Evolutionary conservation across 805 yeast species (phyloP), one percentile per base, ranked within the genome.

Genomic region (Cyberlindnera xylosilytica): DNA sequence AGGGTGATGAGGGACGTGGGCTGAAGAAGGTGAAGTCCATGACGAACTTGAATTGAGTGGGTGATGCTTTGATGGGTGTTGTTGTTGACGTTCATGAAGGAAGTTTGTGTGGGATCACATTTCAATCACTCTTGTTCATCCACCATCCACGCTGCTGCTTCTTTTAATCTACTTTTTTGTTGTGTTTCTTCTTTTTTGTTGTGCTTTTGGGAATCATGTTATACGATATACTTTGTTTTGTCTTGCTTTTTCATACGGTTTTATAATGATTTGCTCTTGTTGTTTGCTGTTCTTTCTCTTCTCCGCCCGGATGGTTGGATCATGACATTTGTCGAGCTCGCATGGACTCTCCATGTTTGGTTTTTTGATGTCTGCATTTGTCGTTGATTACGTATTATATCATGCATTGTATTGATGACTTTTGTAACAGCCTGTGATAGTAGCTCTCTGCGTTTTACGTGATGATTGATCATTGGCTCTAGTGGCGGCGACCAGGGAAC

Each of bases 21-120:
- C 12, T 45, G 36, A 45, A 45, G 34, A 45, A 42, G 34, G 28
- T 30, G 23, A 45, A 42, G 39, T 29, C 35, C 22, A 20, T 18
- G 33, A 15, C 33, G 29, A 31, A 35, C 20, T 32, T 45, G 39
- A 36, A 22, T 16, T 34, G 24, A 22, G 7, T 22, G 7, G 7
- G 24, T 7, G 24, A 22, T 8, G 7, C 24, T 22, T 10, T 22
- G 28, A 41, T n/a, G 20, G 5, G 29, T 20, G 12, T 15, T 33
- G n/a, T 24, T 18, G 35, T 19, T 17, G 11, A 4, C 6, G 6
- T 12, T 24, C 7, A 22, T 7, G 24, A 22, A 22, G 10, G 24
- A 22, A 22, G 10, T 22, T 8, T n/a, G n/a, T n/a, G n/a, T n/a
- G n/a, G n/a, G n/a, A n/a, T n/a, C n/a, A n/a, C n/a, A n/a, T n/a